Evolutionary conservation across 345 rosid species (phyloP).

Genomic region (Kernera saxatilis): DNA sequence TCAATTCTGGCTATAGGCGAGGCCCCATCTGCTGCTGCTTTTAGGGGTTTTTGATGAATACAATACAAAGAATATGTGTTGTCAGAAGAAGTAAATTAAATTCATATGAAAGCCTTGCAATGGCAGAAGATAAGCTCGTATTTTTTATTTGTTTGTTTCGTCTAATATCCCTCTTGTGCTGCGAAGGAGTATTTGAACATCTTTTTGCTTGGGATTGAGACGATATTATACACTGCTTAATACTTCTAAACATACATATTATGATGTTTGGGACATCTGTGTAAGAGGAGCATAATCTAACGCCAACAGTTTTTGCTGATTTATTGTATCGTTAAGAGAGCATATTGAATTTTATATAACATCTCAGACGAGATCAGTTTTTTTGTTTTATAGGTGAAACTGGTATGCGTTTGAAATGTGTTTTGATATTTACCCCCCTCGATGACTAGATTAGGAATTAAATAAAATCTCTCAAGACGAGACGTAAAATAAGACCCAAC

Average conservation of each 20-base stretch:
- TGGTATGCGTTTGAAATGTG: too few relatives aligned
- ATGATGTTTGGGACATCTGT: background rate
- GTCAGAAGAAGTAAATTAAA: constrained; percentile 14
- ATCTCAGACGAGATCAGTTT: too few relatives aligned
- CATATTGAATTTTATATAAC: too few relatives aligned
- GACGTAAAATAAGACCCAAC: too few relatives aligned
- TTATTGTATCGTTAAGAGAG: too few relatives aligned
- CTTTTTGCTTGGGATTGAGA: background rate
- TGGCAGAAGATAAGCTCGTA: background rate
- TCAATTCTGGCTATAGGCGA: constrained; percentile 8
- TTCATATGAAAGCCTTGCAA: background rate
- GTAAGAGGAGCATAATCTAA: too few relatives aligned
- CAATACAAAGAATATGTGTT: background rate
- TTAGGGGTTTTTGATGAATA: background rate
- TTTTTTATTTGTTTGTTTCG: background rate
- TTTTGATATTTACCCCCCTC: too few relatives aligned
- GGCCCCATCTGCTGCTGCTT: constrained; percentile 15
- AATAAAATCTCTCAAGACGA: too few relatives aligned
- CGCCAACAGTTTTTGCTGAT: too few relatives aligned
- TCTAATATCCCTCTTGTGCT: background rate
- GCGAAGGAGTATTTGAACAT: background rate
- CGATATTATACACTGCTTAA: background rate
- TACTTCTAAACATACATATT: background rate
- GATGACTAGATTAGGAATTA: too few relatives aligned
- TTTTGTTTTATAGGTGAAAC: too few relatives aligned